Conservation (phyloP, 2,329 filamentous ascomycete species). For the Tolypocladium cylindrosporum region DNA sequence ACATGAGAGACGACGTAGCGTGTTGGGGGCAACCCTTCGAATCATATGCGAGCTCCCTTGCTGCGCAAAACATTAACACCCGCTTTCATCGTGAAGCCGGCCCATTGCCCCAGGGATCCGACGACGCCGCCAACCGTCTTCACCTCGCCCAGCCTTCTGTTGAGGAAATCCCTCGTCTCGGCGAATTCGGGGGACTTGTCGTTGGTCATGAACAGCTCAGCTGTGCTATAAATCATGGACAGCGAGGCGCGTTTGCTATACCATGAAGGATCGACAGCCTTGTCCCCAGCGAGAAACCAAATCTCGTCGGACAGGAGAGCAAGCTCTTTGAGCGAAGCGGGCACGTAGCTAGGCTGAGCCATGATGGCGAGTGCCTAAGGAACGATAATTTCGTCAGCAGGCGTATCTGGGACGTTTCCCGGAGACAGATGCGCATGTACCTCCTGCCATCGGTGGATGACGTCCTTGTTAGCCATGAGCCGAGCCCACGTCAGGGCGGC, state of each 20-base stretch:
- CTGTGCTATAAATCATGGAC: conserved; percentile 54
- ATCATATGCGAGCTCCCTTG: conserved; percentile 72
- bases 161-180: conserved; percentile 73
- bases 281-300: conserved; percentile 76
- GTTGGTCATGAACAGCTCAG: conserved; percentile 90
- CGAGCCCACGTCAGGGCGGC: conserved; percentile 66
- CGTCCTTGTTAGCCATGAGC: conserved; percentile 59
- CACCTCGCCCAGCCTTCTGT: conserved; percentile 62
- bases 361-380: conserved; percentile 81
- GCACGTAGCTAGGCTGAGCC: conserved; percentile 72
- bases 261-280: conserved; percentile 75
- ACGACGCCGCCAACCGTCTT: conserved; percentile 51
- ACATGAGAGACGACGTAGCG: not conserved
- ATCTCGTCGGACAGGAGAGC: conserved; percentile 84
- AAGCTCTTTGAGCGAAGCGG: conserved; percentile 68
- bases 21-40: not conserved
- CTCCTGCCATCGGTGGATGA: conserved; percentile 79
- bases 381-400: not conserved
- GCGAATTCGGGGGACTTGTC: conserved; percentile 63
- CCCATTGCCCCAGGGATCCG: conserved; percentile 61
- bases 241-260: conserved; percentile 57
- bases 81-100: conserved; percentile 70
- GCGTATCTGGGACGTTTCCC: not conserved
- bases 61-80: conserved; percentile 76
- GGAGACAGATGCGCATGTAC: conserved; percentile 30